These are phyloP conservation scores for Malassezia psittaci DNA, from an alignment of 1,284 basidiomycete species.

Conservation along the genomic window DNA sequence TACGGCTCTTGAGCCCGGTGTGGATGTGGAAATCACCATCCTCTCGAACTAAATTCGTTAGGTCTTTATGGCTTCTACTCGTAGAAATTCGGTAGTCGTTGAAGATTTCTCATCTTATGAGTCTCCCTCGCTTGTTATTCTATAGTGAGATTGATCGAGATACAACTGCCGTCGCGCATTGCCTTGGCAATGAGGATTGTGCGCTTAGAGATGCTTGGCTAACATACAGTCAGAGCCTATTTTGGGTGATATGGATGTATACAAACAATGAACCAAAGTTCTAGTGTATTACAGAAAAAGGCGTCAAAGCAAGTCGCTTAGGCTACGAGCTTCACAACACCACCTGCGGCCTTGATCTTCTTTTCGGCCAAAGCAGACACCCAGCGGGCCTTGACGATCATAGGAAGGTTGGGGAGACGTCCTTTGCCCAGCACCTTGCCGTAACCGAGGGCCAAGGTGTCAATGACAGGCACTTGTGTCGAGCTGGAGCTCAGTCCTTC, in stretches of 20 bases:
- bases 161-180: too few species aligned
- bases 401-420: conserved; percentile 41
- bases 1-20: conserved; percentile 96
- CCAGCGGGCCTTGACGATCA: conserved; percentile 48
- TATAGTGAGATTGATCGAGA: too few species aligned
- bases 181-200: too few species aligned
- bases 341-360: conserved; percentile 48
- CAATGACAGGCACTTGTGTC: conserved; percentile 47
- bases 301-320: not conserved
- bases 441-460: conserved; percentile 47
- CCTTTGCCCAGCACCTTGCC: conserved; percentile 48
- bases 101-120: too few species aligned
- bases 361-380: conserved; percentile 46
- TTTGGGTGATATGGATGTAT: conserved; percentile 17
- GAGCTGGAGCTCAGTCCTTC: conserved; percentile 30
- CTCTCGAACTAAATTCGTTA: conserved; percentile 51
- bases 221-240: too few species aligned
- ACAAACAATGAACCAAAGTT: not conserved
- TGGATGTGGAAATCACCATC: conserved; percentile 98
- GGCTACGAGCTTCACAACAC: conserved; percentile 43
- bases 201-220: too few species aligned
- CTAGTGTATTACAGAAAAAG: conserved; percentile 3
- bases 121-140: too few species aligned
- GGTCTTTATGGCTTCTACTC: too few species aligned
- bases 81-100: too few species aligned